Conservation (phyloP, 2,329 filamentous ascomycete genomes). For the Achaetomium macrosporum region DNA sequence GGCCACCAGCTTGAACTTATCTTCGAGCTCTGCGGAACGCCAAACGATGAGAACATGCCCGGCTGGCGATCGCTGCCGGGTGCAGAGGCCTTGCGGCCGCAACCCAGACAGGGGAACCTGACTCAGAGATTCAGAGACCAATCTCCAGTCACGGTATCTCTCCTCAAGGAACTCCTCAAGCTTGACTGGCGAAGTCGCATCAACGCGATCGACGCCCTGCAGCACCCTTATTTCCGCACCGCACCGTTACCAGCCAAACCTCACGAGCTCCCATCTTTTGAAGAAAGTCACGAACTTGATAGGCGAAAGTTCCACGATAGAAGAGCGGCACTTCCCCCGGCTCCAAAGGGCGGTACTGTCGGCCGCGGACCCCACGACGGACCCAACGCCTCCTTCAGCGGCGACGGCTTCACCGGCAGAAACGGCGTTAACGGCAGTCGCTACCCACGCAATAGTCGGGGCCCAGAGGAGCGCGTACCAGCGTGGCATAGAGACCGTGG, state of each 20-base stretch:
- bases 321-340: slow-evolving; percentile 77
- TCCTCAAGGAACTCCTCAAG: slow-evolving; percentile 75
- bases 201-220: slow-evolving; percentile 88
- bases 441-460: slow-evolving; percentile 34
- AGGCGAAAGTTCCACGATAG: slow-evolving; percentile 84
- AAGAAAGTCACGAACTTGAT: slow-evolving; percentile 96
- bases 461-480: slow-evolving; percentile 37
- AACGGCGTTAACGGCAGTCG: slow-evolving; percentile 46
- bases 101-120: slow-evolving; percentile 58
- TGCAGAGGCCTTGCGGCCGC: slow-evolving; percentile 65
- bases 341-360: slow-evolving; percentile 85
- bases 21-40: slow-evolving; percentile 85
- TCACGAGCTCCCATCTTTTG: slow-evolving; percentile 82
- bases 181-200: slow-evolving; percentile 85
- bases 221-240: slow-evolving; percentile 86
- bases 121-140: slow-evolving; percentile 70
- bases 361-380: slow-evolving; percentile 59
- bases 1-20: slow-evolving; percentile 87
- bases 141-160: slow-evolving; percentile 65
- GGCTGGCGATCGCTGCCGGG: slow-evolving; percentile 80
- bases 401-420: slow-evolving; percentile 44
- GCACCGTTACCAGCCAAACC: slow-evolving; percentile 73
- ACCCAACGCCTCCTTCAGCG: slow-evolving; percentile 46
- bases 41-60: slow-evolving; percentile 87
- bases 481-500: slow-evolving; percentile 51